Percentiles rank a stretch among this genome's conserved stretches.
These are phyloP conservation scores for Moringa oleifera DNA, from an alignment of 345 rosid genomes.

Conservation along the genomic window DNA sequence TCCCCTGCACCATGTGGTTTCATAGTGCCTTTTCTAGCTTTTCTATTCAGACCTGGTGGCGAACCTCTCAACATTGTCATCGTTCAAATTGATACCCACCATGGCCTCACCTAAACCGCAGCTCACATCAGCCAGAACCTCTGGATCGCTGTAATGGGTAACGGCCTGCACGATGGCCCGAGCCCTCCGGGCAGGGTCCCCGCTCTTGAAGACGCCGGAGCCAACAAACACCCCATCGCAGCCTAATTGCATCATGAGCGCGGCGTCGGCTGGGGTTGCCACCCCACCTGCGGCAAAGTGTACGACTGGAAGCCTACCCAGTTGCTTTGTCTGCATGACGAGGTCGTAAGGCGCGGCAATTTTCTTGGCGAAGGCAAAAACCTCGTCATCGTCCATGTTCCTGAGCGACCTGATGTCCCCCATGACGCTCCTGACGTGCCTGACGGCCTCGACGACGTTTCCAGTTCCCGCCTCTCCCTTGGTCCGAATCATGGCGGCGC, in stretches of 20 bases:
- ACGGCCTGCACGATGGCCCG: slow-evolving; percentile 77
- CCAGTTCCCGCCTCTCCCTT: slow-evolving; percentile 94
- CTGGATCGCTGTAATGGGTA: slow-evolving; percentile 68
- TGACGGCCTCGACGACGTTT: slow-evolving; percentile 73
- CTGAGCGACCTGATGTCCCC: slow-evolving; percentile 72
- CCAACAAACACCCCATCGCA: slow-evolving; percentile 78
- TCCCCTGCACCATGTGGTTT: too few relatives aligned
- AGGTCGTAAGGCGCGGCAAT: slow-evolving; percentile 64
- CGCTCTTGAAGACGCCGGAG: slow-evolving; percentile 70
- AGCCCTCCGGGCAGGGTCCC: slow-evolving; percentile 62
- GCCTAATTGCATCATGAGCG: slow-evolving; percentile 81
- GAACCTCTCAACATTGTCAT: slow-evolving; percentile 65
- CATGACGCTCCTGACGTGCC: slow-evolving; percentile 84
- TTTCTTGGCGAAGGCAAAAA: slow-evolving; percentile 71
- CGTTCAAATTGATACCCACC: slow-evolving; percentile 68
- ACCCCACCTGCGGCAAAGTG: slow-evolving; percentile 81
- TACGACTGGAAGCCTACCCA: slow-evolving; percentile 69
- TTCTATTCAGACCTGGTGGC: slow-evolving; percentile 54
- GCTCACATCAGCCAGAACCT: slow-evolving; percentile 64
- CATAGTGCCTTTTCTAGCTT: too few relatives aligned
- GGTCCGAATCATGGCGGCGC: slow-evolving; percentile 91
- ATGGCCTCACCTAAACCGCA: slow-evolving; percentile 75
- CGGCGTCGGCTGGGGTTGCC: slow-evolving; percentile 77
- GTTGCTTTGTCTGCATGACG: slow-evolving; percentile 77
- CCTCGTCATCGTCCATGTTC: slow-evolving; percentile 92